Evolutionary conservation across 208 protist species (phyloP), one percentile per base, ranked within the genome.

Genomic region (Leptomonas pyrrhocoris): DNA sequence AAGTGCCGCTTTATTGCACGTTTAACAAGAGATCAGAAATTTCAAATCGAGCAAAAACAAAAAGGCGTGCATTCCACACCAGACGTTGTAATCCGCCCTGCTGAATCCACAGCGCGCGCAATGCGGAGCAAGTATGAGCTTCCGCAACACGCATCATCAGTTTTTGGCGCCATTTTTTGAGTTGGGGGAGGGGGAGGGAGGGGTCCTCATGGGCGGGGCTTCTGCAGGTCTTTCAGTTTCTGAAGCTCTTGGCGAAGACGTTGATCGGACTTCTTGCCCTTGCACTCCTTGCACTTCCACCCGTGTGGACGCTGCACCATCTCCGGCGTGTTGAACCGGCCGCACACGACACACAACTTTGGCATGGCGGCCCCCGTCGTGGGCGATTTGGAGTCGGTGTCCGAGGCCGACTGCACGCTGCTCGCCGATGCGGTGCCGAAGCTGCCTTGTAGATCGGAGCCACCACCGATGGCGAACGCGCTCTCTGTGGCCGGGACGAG

Each of bases 201-300:
- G n/a, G 12, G 31, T 12, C 19, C 21, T 34, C 3, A 46, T 62
- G 57, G 40, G 50, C 50, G 53, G 27, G 62, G 42, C 49, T 55
- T 67, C 30, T 56, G 63, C 9, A 74, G 61, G 4, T 51, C 74
- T 1, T 72, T 73, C 25, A 92, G 73, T 49, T 79, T 74, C 42
- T 75, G 42, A 30, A 74, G 75, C 74, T 89, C 80, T n/a, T 76
- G 46, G 8, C 92, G 92, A 31, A 96, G 80, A 19, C 74, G 67
- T 27, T 34, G 58, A 0, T 69, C 68, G 0, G 92, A 96, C 65
- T 93, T 94, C 55, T 84, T 92, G 0, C 92, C 92, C 30, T 93
- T 94, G 74, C 92, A 96, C 13, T 88, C 85, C 61, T 83, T 90
- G 68, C 92, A 96, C 63, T 96, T 96, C 73, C 83, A 94, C 1